Conservation (phyloP, 176 grass and related monocot genomes). For the Thinopyrum elongatum region DNA sequence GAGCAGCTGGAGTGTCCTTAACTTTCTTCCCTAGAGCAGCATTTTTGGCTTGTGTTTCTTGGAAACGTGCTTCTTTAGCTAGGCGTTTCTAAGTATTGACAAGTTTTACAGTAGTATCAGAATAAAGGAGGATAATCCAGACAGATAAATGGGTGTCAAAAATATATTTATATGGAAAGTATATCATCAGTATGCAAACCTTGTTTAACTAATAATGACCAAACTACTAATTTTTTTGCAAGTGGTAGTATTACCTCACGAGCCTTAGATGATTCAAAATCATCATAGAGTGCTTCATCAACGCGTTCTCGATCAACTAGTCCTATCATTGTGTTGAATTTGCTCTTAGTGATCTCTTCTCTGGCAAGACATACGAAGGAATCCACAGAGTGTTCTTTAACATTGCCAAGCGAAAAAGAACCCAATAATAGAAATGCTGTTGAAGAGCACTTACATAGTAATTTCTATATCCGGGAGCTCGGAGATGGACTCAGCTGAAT, state of each 20-base stretch:
- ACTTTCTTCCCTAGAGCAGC: conserved; percentile 74
- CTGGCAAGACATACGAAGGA: conserved; percentile 34
- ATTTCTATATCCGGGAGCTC: conserved; percentile 77
- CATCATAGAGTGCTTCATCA: conserved; percentile 91
- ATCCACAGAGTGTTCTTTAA: neutral
- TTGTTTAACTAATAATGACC: neutral
- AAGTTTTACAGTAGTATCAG: conserved; percentile 22
- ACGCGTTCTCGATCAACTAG: conserved; percentile 80
- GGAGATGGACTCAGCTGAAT: conserved; percentile 93
- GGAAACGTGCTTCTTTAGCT: conserved; percentile 88
- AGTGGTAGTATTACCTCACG: conserved; percentile 59
- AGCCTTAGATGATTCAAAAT: conserved; percentile 94
- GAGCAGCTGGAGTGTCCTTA: conserved; percentile 64
- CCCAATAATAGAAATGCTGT: neutral
- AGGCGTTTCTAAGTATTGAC: conserved; percentile 66
- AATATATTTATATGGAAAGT: neutral
- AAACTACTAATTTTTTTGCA: neutral
- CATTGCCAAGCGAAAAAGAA: neutral
- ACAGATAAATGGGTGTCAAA: neutral
- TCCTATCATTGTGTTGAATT: conserved; percentile 98
- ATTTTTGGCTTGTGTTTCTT: conserved; percentile 90
- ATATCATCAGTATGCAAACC: conserved; percentile 3
- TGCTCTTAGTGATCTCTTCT: conserved; percentile 92
- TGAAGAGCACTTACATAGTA: conserved; percentile 53
- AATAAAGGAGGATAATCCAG: conserved; percentile 12